Evolutionary conservation across 495 filamentous ascomycete species (phyloP), one percentile per base, ranked within the genome.

Genomic region (Trichoderma parareesei): DNA sequence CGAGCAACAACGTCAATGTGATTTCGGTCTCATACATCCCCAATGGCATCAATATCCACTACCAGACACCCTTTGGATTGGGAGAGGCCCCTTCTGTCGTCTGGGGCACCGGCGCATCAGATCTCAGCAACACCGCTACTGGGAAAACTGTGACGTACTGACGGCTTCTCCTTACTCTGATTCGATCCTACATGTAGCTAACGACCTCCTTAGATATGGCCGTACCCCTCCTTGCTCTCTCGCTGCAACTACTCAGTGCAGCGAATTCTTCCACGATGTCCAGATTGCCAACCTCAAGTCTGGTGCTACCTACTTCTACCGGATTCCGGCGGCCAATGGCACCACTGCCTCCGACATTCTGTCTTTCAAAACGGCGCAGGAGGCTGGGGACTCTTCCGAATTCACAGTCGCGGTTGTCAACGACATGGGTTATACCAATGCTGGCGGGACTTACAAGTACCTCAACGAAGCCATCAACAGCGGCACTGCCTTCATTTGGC

Each of bases 1-100:
- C 79, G 37, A 76, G 70, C 55, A 84, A 84, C 75, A 84, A 84
- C 65, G 70, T 84, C 69, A 82, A 84, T 69, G 80, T 84, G 60
- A 82, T 84, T 65, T 76, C 76, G 16, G 55, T 79, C 61, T 76
- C 79, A 3, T 84, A 82, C 65, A 38, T 82, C 18, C 80, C 79
- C 0, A 69, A 75, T 46, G 81, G 81, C 33, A 76, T 82, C 65
- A 80, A 79, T 67, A 75, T 82, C 65, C 81, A 82, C 70, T 84
- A 77, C 69, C 81, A 84, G 71, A 84, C 81, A 10, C 80, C 81
- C 9, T 84, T 82, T 64, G 81, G 81, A 8, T 66, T 84, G 60
- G 77, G 76, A 5, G 65, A 66, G 18, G 65, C 70, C 11, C 79
- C 81, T 1, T 67, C 71, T 3, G 73, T 84, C 20, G 66, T 75